Base-by-base conservation (phyloP, 148 eudicot species). In the Fagopyrum esculentum region DNA sequence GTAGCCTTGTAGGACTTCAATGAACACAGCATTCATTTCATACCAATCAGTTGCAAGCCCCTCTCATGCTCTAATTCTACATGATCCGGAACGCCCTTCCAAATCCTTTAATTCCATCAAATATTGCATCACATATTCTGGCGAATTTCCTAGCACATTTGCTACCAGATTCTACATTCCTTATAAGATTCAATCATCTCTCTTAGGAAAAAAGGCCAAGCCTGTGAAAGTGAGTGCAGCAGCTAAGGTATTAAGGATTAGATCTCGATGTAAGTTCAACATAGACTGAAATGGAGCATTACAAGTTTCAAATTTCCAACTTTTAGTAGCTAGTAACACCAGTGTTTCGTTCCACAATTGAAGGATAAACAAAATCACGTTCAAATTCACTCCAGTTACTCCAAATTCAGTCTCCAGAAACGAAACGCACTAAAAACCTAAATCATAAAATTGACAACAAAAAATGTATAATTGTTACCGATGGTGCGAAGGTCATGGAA, bases 401-500 rank as follows among this genome's bases (percentile, higher is more conserved):
- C 52, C 11, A 8, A 49, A 49, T 49, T 49, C 52, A 49, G 11
- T 8, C 52, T 49, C 52, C 12, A 49, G 52, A 9, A 49, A 12
- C 12, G 52, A 49, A 49, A 12, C 52, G 12, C 3, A 49, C 9
- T 12, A 35, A 49, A 49, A 49, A 49, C 52, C 52, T 49, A 43
- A 73, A 13, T 2, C 40, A 6, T 9, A 26, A 71, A 48, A 29
- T 26, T 26, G 73, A 57, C 29, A 61, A n/a, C 16, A 78, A 9
- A 51, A 22, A 17, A 29, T 22, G n/a, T 35, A 29, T 4, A 6
- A 12, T 15, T 5, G 19, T 5, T 83, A 95, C 98, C 98, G 29
- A 96, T 68, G 50, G 76, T 48, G 12, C 94, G 91, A 76, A 96
- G 98, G 50, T 89, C 86, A 6, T 83, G 87, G 29, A 96, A 86